These are phyloP conservation scores for Triangularia setosa DNA, from an alignment of 2,329 filamentous ascomycete genomes.

Conservation along the genomic window DNA sequence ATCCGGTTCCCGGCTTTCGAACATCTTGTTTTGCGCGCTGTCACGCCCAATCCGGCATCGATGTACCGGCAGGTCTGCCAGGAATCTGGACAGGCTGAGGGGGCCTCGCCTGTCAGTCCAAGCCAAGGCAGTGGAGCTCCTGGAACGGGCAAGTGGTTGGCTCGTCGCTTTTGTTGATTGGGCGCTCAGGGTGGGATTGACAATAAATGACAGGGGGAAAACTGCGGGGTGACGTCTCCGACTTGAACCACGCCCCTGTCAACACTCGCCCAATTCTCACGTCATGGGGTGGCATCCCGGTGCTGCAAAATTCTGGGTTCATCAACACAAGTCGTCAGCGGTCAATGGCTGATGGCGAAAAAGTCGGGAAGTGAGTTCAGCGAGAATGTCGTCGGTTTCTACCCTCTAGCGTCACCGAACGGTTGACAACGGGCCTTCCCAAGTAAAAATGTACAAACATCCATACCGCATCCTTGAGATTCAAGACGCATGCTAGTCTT, in stretches of 20 bases:
- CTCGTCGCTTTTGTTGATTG: slow-evolving; percentile 21
- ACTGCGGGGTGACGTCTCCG: slow-evolving; percentile 28
- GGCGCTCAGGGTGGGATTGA: slow-evolving; percentile 8
- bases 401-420: background rate
- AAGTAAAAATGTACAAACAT: background rate
- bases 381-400: background rate
- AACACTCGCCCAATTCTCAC: background rate
- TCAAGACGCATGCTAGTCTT: background rate
- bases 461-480: background rate
- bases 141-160: slow-evolving; percentile 2
- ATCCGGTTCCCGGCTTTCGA: slow-evolving; percentile 10
- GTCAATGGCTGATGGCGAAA: background rate
- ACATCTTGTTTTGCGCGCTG: slow-evolving; percentile 4
- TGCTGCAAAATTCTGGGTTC: background rate
- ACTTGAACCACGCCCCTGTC: background rate
- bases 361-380: background rate
- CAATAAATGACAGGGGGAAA: slow-evolving; percentile 14
- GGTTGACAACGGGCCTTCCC: background rate
- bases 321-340: background rate
- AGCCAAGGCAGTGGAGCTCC: slow-evolving; percentile 3
- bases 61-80: slow-evolving; percentile 4
- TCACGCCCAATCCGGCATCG: slow-evolving; percentile 3
- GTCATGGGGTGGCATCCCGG: background rate
- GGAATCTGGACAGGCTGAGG: slow-evolving; percentile 5
- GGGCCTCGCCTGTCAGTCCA: background rate